phyloP scores from a whole-genome alignment of 768 basidiomycete species.

The Psilocybe sp. region DNA sequence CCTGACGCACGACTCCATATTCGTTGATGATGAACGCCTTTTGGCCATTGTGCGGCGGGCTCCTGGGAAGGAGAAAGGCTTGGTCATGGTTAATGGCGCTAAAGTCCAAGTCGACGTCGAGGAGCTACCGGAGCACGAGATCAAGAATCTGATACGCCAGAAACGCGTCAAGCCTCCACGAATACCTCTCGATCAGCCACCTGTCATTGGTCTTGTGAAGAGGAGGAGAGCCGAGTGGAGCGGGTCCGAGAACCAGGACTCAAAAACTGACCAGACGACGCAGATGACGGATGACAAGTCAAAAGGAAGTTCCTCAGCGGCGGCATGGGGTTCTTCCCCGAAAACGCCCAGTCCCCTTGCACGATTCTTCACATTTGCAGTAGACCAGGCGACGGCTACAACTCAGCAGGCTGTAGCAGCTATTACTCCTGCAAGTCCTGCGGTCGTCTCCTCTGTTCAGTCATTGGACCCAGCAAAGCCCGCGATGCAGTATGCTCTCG shows the following conservation, averaged over 20 bases:
- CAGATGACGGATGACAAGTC: constrained; percentile 4
- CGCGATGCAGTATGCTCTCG: constrained; percentile 80
- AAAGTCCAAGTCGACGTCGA: constrained; percentile 84
- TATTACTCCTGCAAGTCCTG: constrained; percentile 54
- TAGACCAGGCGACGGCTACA: constrained; percentile 70
- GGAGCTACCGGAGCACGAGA: constrained; percentile 82
- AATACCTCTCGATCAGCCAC: constrained; percentile 92
- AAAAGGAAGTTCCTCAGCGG: not conserved
- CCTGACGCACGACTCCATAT: constrained; percentile 80
- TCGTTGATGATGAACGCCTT: constrained; percentile 74
- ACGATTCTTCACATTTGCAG: constrained; percentile 70
- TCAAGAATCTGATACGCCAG: constrained; percentile 76
- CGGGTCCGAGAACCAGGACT: constrained; percentile 24
- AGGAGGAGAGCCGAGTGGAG: constrained; percentile 73
- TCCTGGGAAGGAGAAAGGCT: constrained; percentile 73
- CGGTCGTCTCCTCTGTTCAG: constrained; percentile 34
- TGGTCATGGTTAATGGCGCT: constrained; percentile 87
- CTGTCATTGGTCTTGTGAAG: constrained; percentile 69
- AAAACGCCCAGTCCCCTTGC: constrained; percentile 67
- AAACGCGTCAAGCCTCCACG: constrained; percentile 85
- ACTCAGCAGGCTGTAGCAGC: constrained; percentile 80
- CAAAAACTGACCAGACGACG: constrained; percentile 2
- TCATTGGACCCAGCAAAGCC: constrained; percentile 50
- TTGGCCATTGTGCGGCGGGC: constrained; percentile 73
- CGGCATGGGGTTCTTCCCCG: constrained; percentile 55